Conservation (phyloP, 2,329 filamentous ascomycete species). For the Fusarium nurragi region DNA sequence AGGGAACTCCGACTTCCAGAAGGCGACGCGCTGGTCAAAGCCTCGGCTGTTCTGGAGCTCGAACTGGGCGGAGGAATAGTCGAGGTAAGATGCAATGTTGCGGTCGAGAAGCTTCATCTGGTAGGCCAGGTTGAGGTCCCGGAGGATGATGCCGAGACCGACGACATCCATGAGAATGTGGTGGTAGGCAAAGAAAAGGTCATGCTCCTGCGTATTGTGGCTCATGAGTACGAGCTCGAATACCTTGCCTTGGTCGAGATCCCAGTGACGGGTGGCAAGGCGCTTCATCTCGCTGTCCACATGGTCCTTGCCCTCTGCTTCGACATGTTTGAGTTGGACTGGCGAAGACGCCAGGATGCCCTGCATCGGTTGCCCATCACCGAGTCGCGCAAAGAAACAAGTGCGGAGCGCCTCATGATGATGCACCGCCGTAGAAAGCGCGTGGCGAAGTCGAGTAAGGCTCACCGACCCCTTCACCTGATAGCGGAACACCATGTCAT, state of each 20-base stretch:
- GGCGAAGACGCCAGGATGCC: neutral
- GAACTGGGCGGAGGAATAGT: neutral
- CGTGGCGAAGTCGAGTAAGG: neutral
- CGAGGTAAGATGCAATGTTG: neutral
- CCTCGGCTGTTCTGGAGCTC: neutral
- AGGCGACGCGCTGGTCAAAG: neutral
- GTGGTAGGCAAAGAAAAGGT: neutral
- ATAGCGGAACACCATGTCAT: neutral
- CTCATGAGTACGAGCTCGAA: neutral
- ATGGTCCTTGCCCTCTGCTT: no score
- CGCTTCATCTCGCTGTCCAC: neutral
- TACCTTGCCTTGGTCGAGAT: neutral
- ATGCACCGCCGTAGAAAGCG: neutral
- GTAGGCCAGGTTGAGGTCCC: neutral
- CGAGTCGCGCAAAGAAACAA: neutral
- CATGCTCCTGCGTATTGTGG: neutral
- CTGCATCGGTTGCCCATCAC: neutral
- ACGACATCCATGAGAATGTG: neutral
- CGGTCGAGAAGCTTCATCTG: constrained; percentile 1
- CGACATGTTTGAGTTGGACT: neutral
- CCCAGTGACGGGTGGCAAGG: neutral
- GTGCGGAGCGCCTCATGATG: neutral
- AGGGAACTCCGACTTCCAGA: neutral
- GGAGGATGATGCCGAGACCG: neutral
- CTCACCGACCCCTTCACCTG: neutral